Conservation (phyloP, 106 monocot species). For the Vanilla planifolia region DNA sequence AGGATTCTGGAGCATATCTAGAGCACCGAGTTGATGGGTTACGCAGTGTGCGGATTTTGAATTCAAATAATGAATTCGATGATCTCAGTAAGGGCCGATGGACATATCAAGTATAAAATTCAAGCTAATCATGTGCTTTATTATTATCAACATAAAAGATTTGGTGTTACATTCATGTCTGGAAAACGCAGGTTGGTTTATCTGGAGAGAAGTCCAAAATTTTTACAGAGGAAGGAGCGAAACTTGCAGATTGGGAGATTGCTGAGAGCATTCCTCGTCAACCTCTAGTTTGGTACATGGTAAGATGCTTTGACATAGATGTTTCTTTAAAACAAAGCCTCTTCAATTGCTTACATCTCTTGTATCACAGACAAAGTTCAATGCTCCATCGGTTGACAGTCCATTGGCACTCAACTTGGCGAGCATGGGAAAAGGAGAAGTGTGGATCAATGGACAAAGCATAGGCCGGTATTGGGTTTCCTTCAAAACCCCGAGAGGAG, state of each 20-base stretch:
- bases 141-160: no score
- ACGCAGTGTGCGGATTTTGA: conserved; percentile 32
- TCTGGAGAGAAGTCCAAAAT: conserved; percentile 51
- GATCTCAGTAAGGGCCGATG: conserved; percentile 49
- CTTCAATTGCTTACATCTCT: not conserved
- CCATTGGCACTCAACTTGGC: conserved; percentile 63
- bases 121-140: no score
- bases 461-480: conserved; percentile 96
- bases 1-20: conserved; percentile 75
- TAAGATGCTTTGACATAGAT: conserved; percentile 24
- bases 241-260: conserved; percentile 28
- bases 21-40: conserved; percentile 54
- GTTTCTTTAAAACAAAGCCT: not conserved
- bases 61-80: conserved; percentile 3
- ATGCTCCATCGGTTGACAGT: conserved; percentile 36
- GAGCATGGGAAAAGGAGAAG: conserved; percentile 90
- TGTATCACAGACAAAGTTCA: conserved; percentile 42
- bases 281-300: conserved; percentile 84
- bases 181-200: conserved; percentile 57
- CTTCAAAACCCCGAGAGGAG: conserved; percentile 46
- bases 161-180: no score
- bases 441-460: conserved; percentile 82
- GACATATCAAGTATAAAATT: conserved; percentile 60
- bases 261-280: conserved; percentile 9
- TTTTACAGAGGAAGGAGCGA: conserved; percentile 47